Evolutionary conservation across 2,329 filamentous ascomycete genomes (phyloP), one percentile per base, ranked within the genome.

Genomic region (Alternaria brassicicola): DNA sequence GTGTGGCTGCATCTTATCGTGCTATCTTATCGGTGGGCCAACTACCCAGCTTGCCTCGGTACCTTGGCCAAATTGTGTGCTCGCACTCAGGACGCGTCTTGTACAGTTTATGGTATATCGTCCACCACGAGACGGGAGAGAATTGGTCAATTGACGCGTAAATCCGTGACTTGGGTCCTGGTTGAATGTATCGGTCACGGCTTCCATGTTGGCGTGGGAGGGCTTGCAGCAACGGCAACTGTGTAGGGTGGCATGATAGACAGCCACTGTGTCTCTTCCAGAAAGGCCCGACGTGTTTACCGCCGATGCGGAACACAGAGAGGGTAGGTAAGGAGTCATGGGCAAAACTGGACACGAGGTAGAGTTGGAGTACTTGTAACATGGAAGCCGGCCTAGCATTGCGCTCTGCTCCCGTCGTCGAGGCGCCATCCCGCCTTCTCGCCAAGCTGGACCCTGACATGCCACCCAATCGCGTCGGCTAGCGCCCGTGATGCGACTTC

Each of bases 401-500:
- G 28, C 30, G 43, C 30, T 47, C 33, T 39, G 31, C 52, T 41
- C 4, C 25, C 25, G 25, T 26, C 26, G 52, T 38, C 30, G 46
- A 38, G 49, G 43, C 41, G 48, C 41, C 26, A 46, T 57, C 48
- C 55, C 43, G 48, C 48, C 48, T 23, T 41, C 35, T 30, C 47
- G 55, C 58, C 55, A 58, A 55, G 55, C 54, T 57, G 59, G 62
- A 65, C 62, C 62, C 64, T 63, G 56, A 45, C 49, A 31, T 43
- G 59, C 46, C 59, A 55, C 55, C 54, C 60, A 61, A 60, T 63
- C 62, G 64, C 64, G 64, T 57, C 53, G 63, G 39, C 57, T 59
- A 57, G 52, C 50, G 57, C 46, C 43, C 31, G 31, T 43, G 36
- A 42, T 68, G 61, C 57, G 39, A 62, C 59, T 61, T 63, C 55